phyloP scores from a whole-genome alignment of 2,329 filamentous ascomycete genomes.

The Helotiales sp. region DNA sequence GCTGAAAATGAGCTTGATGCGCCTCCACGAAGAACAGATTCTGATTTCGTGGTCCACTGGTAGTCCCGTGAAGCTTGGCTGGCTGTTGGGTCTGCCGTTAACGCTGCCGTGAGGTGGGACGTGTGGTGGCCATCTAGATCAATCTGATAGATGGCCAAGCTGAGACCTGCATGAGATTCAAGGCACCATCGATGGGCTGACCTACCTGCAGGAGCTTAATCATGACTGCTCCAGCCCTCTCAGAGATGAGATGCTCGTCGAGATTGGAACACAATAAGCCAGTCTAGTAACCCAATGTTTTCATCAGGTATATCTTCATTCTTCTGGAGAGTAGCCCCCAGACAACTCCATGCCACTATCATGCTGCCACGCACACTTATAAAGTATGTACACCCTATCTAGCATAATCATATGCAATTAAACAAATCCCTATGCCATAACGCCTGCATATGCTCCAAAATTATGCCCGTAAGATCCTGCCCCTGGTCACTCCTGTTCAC shows the following conservation, averaged over 20 bases:
- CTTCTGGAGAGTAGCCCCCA: not conserved
- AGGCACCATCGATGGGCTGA: too few relatives aligned
- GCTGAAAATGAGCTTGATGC: too few relatives aligned
- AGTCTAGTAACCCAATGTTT: too few relatives aligned
- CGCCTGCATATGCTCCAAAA: not conserved
- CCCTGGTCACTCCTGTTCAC: not conserved
- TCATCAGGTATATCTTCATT: too few relatives aligned
- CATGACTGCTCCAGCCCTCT: too few relatives aligned
- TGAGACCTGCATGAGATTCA: not conserved
- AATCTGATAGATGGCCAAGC: not conserved
- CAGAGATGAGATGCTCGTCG: too few relatives aligned
- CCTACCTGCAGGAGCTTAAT: too few relatives aligned
- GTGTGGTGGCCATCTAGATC: not conserved
- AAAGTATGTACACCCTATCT: not conserved
- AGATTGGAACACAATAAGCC: too few relatives aligned
- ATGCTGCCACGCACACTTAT: not conserved
- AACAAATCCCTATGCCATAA: not conserved
- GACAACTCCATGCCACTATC: not conserved
- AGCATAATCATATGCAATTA: not conserved
- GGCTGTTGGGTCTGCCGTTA: not conserved
- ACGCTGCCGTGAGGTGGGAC: too few relatives aligned
- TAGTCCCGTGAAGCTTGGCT: not conserved
- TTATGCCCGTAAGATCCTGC: not conserved
- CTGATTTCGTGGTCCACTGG: not conserved
- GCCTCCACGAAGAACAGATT: too few relatives aligned